phyloP scores from a whole-genome alignment of 2,329 filamentous ascomycete genomes.

The Alternaria alternata region DNA sequence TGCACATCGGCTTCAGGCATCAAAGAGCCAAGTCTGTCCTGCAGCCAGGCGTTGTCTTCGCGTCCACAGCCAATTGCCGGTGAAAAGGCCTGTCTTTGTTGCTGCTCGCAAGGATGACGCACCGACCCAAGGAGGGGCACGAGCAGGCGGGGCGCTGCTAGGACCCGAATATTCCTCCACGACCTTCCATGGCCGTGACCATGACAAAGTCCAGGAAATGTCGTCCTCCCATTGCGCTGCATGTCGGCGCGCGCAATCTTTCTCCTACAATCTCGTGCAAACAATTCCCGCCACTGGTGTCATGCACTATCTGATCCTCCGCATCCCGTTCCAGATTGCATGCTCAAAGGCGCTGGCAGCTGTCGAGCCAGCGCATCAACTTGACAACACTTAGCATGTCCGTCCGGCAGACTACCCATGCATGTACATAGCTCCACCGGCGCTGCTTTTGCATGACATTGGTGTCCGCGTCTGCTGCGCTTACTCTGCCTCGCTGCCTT shows the following conservation, averaged over 20 bases:
- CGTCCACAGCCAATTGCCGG: constrained; percentile 35
- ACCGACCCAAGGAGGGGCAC: constrained; percentile 35
- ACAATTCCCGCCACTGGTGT: constrained; percentile 33
- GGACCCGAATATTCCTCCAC: constrained; percentile 39
- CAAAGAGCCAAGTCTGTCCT: constrained; percentile 29
- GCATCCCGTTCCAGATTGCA: constrained; percentile 51
- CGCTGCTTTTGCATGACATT: constrained; percentile 47
- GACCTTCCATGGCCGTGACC: constrained; percentile 28
- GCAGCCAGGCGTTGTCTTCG: constrained; percentile 36
- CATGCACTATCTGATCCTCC: constrained; percentile 44
- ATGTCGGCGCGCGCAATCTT: constrained; percentile 19
- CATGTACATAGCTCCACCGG: constrained; percentile 45
- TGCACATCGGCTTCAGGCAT: constrained; percentile 27
- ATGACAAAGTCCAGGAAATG: constrained; percentile 20
- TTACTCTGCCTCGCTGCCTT: constrained; percentile 50
- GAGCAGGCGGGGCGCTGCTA: constrained; percentile 32
- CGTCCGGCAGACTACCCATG: constrained; percentile 51
- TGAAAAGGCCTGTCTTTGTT: constrained; percentile 17
- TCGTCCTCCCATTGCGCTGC: constrained; percentile 25
- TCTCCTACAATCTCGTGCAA: constrained; percentile 19
- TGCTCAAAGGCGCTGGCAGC: constrained; percentile 49
- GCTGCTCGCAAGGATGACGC: constrained; percentile 41
- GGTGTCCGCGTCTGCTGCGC: constrained; percentile 50
- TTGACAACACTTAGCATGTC: constrained; percentile 53
- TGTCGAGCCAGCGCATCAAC: constrained; percentile 54